These are phyloP conservation scores for Suillus plorans DNA, from an alignment of 768 basidiomycete species.

Conservation along the genomic window DNA sequence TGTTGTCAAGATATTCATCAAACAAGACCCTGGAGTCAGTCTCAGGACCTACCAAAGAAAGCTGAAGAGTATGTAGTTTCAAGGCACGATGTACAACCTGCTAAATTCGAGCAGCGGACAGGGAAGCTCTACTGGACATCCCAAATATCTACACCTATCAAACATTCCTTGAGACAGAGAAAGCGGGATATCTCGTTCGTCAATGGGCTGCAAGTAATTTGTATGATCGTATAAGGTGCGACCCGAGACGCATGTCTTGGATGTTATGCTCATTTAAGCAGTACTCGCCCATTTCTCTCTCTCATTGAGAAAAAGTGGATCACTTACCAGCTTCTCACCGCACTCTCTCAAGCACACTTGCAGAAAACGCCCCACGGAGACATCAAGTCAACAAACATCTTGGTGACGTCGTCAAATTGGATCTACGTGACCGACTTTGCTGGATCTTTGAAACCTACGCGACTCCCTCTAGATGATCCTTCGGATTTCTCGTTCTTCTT, in stretches of 20 bases:
- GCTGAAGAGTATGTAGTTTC: constrained; percentile 61
- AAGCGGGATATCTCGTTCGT: constrained; percentile 91
- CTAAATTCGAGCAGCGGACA: constrained; percentile 57
- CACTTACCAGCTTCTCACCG: constrained; percentile 86
- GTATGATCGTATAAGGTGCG: constrained; percentile 95
- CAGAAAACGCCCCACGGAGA: constrained; percentile 95
- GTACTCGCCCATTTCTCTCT: constrained; percentile 93
- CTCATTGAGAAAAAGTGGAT: constrained; percentile 98
- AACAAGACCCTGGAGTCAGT: constrained; percentile 84
- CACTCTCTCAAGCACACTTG: constrained; percentile 77
- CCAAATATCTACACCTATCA: constrained; percentile 90
- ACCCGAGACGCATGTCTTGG: not conserved
- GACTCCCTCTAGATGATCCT: constrained; percentile 93
- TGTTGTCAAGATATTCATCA: constrained; percentile 93
- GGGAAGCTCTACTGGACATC: constrained; percentile 81
- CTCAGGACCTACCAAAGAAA: constrained; percentile 71
- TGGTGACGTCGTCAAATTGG: constrained; percentile 96
- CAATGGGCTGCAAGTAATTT: constrained; percentile 95
- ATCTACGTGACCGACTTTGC: constrained; percentile 95
- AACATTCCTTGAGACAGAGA: constrained; percentile 89
- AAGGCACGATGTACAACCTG: constrained; percentile 1
- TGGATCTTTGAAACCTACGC: constrained; percentile 88
- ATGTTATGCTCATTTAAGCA: constrained; percentile 29
- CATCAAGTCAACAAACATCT: constrained; percentile 95
- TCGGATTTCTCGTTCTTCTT: constrained; percentile 98